Evolutionary conservation across 2,329 filamentous ascomycete species (phyloP).

Genomic region (Fusarium compactum): DNA sequence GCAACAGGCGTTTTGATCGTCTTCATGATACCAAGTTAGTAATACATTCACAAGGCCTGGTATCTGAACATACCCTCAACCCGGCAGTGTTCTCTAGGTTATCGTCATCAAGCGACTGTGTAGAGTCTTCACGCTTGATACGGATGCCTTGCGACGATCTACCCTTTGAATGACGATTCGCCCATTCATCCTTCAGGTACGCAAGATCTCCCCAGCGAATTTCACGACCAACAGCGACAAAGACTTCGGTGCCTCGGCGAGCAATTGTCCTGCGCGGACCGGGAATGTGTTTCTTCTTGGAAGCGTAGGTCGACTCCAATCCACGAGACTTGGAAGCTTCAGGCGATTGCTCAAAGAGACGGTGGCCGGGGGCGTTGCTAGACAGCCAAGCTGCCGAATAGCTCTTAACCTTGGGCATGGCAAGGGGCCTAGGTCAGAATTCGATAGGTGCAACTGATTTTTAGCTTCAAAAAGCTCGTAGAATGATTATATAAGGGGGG

Average conservation of each 20-base stretch:
- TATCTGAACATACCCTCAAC: constrained; percentile 50
- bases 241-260: constrained; percentile 85
- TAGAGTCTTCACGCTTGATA: constrained; percentile 63
- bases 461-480: constrained; percentile 34
- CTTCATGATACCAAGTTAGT: constrained; percentile 56
- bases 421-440: constrained; percentile 17
- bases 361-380: constrained; percentile 79
- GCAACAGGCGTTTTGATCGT: constrained; percentile 81
- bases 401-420: constrained; percentile 87
- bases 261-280: constrained; percentile 78
- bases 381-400: constrained; percentile 91
- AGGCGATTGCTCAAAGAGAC: constrained; percentile 73
- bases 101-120: constrained; percentile 53
- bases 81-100: constrained; percentile 48
- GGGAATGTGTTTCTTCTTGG: constrained; percentile 57
- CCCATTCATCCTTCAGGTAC: constrained; percentile 75
- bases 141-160: constrained; percentile 51
- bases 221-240: constrained; percentile 88
- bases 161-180: constrained; percentile 47
- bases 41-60: neutral
- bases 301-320: constrained; percentile 54
- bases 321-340: constrained; percentile 56
- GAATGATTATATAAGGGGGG: neutral
- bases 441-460: neutral
- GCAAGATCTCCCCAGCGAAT: constrained; percentile 91